Evolutionary conservation across 257 asterid species (phyloP).

Genomic region (Salvia rosmarinus): DNA sequence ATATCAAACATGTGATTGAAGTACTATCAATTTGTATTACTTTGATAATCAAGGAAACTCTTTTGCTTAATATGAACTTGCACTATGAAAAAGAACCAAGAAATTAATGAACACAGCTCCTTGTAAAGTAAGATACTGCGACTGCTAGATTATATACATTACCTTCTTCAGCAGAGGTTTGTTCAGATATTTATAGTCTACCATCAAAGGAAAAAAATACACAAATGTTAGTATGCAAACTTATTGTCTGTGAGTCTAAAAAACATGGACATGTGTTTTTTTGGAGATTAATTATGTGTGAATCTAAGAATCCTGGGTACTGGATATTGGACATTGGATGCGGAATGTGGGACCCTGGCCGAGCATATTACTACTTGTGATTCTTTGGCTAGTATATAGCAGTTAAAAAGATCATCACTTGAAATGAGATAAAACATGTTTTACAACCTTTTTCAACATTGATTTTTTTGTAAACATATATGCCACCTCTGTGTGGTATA

Average conservation of each 20-base stretch:
- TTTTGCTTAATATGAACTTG: neutral
- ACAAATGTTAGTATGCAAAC: too few relatives aligned
- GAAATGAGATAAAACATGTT: neutral
- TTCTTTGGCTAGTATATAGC: neutral
- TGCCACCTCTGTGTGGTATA: neutral
- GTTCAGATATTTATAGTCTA: too few relatives aligned
- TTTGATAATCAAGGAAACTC: neutral
- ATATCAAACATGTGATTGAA: neutral
- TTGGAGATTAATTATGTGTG: too few relatives aligned
- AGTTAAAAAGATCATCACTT: neutral
- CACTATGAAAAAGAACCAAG: neutral
- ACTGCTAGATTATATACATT: neutral
- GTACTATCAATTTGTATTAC: neutral
- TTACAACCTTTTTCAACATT: neutral
- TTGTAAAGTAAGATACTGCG: neutral
- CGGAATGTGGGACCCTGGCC: neutral
- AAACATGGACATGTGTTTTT: too few relatives aligned
- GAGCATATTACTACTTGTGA: neutral
- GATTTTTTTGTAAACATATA: neutral
- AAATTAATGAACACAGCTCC: neutral
- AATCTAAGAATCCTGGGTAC: conserved; percentile 15
- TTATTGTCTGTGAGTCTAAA: neutral
- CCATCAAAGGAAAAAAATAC: too few relatives aligned
- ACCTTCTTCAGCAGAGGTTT: too few relatives aligned
- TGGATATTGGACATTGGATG: neutral